Base-by-base conservation (phyloP, 1,284 basidiomycete species). In the Trametes hirsuta region DNA sequence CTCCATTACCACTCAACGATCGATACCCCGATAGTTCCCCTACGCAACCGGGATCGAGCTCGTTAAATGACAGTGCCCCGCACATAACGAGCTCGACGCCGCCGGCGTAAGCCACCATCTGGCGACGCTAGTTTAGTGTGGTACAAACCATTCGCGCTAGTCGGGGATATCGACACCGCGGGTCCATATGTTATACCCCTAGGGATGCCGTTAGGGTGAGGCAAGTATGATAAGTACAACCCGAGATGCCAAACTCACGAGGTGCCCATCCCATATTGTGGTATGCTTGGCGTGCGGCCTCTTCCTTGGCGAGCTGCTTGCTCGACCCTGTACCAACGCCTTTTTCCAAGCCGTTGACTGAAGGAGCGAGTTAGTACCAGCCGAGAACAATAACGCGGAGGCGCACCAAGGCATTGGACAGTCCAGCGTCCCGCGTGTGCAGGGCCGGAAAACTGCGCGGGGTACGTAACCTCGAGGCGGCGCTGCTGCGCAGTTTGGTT, bases 281-380 rank as follows among this genome's bases (percentile, higher is more conserved):
- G 73, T 83, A 89, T 5, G 89, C 89, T 66, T 84, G 76, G 61
- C 82, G 79, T 18, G 88, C 88, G 0, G 89, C 89, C 58, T 86
- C 85, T 68, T 91, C 88, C 71, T 90, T 91, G 6, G 89, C 89
- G 4, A 83, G 73, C 69, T 90, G 88, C 72, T 91, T 91, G 71
- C 78, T 87, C 49, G 77, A 74, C 35, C 86, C 87, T 15, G 69
- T 72, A 2, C 89, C 89, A 53, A 76, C 72, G 4, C 89, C 89
- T 68, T 85, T 88, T 66, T 78, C 75, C 61, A 88, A 83, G 1
- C 86, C 87, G 65, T 90, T 86, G 51, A 89, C 89, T 91, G 47
- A 51, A 15, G 49, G 18, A 24, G 42, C 9, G 24, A 21, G 14
- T 35, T 22, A n/a, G 41, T 46, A 35, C 42, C 4, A 53, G 9